Evolutionary conservation across 108 stramenopile genomes (phyloP).

Genomic region (Epipyxis sp.): DNA sequence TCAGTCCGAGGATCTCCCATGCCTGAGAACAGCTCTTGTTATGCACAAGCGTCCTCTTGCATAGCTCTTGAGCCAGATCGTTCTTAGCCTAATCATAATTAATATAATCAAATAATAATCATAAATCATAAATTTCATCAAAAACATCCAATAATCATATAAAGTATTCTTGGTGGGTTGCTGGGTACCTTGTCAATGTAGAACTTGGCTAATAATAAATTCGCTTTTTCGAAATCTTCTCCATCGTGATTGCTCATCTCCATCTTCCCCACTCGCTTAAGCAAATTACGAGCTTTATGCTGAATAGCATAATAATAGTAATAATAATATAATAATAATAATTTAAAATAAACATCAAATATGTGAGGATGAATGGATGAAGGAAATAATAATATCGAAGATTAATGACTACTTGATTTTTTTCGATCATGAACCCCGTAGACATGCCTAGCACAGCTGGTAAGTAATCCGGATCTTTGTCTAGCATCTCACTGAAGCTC

Average conservation of each 20-base stretch:
- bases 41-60: conserved; percentile 54
- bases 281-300: conserved; percentile 55
- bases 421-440: conserved; percentile 58
- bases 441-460: conserved; percentile 61
- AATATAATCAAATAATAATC: too few species aligned
- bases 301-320: too few species aligned
- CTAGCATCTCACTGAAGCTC: conserved; percentile 52
- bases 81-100: too few species aligned
- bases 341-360: conserved; percentile 9
- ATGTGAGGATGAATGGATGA: too few species aligned
- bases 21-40: conserved; percentile 58
- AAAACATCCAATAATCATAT: too few species aligned
- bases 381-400: too few species aligned
- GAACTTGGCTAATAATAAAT: conserved; percentile 62
- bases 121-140: too few species aligned
- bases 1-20: conserved; percentile 64
- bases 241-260: conserved; percentile 39
- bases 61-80: conserved; percentile 48
- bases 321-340: neutral
- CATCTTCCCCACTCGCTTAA: conserved; percentile 65
- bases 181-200: conserved; percentile 61
- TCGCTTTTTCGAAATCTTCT: conserved; percentile 63
- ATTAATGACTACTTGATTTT: too few species aligned
- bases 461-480: conserved; percentile 52
- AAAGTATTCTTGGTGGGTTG: conserved; percentile 42